These are phyloP conservation scores for Linnemannia zychae DNA, from an alignment of 192 early-diverging fungal genomes.

Conservation along the genomic window DNA sequence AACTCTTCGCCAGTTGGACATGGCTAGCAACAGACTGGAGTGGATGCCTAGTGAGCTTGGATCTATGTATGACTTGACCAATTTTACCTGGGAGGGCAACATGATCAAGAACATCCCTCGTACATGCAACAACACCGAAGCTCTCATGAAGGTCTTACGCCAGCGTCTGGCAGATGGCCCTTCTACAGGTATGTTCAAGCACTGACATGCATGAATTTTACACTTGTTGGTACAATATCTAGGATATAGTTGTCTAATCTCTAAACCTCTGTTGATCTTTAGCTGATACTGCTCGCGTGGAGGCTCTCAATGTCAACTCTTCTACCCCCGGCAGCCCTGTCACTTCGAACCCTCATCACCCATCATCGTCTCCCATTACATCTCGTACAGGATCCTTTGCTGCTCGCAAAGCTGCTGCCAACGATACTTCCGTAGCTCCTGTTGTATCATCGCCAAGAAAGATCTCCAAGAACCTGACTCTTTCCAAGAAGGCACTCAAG, in stretches of 20 bases:
- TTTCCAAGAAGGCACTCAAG: conserved; percentile 58
- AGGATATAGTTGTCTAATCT: neutral
- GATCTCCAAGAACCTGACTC: conserved; percentile 53
- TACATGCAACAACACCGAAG: conserved; percentile 47
- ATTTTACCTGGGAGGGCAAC: conserved; percentile 66
- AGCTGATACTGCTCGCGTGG: conserved; percentile 45
- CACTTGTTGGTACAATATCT: neutral
- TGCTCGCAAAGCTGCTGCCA: conserved; percentile 8
- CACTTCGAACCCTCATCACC: neutral
- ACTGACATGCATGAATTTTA: neutral
- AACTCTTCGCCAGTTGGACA: conserved; percentile 61
- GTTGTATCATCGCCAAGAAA: neutral
- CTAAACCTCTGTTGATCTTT: neutral
- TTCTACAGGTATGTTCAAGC: conserved; percentile 15
- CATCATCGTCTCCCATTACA: neutral
- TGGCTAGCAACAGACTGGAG: conserved; percentile 62
- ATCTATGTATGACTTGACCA: conserved; percentile 55
- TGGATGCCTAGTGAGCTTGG: conserved; percentile 61
- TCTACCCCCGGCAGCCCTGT: neutral
- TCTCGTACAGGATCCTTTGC: neutral
- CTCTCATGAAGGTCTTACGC: conserved; percentile 59
- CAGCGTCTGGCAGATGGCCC: conserved; percentile 51
- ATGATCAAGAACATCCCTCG: conserved; percentile 59
- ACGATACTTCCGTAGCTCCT: neutral
- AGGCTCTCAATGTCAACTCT: conserved; percentile 25